A percentile compares a stretch with the other conserved stretches of the same genome.
These are phyloP conservation scores for Crithidia mellificae DNA, from an alignment of 208 protist species.

Conservation along the genomic window DNA sequence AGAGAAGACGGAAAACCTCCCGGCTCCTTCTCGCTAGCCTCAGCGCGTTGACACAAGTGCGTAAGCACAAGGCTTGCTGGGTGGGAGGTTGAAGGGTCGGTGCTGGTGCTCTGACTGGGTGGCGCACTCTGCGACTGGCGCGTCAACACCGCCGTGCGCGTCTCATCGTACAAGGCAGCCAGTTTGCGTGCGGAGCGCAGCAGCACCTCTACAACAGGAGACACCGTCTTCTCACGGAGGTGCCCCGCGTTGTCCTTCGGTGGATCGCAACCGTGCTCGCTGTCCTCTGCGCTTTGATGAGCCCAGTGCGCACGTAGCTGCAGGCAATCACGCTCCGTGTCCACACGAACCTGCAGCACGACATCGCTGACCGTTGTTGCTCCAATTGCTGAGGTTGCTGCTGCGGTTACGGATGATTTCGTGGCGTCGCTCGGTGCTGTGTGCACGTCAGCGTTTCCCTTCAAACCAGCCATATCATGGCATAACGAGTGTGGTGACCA, in stretches of 20 bases:
- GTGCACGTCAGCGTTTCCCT: too few species aligned
- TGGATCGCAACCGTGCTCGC: not conserved
- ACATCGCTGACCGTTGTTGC: too few species aligned
- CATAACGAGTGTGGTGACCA: not conserved
- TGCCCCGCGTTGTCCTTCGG: not conserved
- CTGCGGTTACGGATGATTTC: not conserved
- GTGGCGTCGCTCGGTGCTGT: too few species aligned
- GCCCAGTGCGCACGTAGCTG: slow-evolving; percentile 29
- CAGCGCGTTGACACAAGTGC: too few species aligned
- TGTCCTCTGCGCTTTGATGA: not conserved
- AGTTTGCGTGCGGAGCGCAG: slow-evolving; percentile 36
- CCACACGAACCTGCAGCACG: slow-evolving; percentile 28
- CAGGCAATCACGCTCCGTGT: slow-evolving; percentile 21
- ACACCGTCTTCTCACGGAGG: not conserved
- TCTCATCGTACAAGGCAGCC: slow-evolving; percentile 33
- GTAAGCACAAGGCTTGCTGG: too few species aligned
- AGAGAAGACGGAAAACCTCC: too few species aligned
- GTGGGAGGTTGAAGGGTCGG: too few species aligned
- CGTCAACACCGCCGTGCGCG: not conserved
- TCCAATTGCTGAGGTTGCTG: not conserved
- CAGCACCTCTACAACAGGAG: slow-evolving; percentile 33
- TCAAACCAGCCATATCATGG: too few species aligned
- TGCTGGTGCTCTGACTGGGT: too few species aligned
- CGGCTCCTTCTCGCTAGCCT: too few species aligned
- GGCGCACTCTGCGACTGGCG: too few species aligned